Conservation (phyloP, 164 flowering plant species). For the Tetrastigma voinierianum region DNA sequence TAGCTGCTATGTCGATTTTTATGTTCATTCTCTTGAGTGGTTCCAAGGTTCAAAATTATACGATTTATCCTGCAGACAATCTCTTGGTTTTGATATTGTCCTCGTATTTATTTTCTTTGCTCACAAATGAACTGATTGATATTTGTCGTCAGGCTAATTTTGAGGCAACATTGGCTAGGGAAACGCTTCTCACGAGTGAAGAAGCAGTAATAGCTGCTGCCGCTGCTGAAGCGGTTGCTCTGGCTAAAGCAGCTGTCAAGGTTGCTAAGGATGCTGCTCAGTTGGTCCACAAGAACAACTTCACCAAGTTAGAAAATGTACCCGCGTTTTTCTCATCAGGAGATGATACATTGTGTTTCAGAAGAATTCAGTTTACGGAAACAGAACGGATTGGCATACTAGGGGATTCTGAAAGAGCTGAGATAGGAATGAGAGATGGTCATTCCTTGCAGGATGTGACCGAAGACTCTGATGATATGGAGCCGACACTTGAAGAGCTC, state of each 20-base stretch:
- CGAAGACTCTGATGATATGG: constrained; percentile 38
- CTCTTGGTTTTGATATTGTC: not conserved
- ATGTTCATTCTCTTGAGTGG: not conserved
- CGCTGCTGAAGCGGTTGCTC: constrained; percentile 86
- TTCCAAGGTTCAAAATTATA: not conserved
- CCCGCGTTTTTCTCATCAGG: constrained; percentile 19
- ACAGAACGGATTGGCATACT: constrained; percentile 25
- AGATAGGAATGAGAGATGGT: constrained; percentile 25
- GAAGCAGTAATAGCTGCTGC: constrained; percentile 82
- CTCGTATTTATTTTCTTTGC: not conserved
- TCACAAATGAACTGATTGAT: not conserved
- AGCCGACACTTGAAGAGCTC: constrained; percentile 53
- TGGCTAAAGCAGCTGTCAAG: constrained; percentile 86
- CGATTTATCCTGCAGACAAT: no score
- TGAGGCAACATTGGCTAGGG: constrained; percentile 43
- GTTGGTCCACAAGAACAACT: constrained; percentile 27
- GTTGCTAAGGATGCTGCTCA: constrained; percentile 72
- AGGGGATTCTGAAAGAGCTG: constrained; percentile 27
- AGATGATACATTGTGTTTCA: constrained; percentile 20
- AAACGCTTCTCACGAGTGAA: constrained; percentile 55
- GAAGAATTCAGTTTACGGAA: constrained; percentile 28
- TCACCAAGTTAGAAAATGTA: constrained; percentile 21
- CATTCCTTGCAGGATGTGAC: constrained; percentile 4
- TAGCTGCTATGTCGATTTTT: not conserved
- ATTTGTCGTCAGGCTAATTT: constrained; percentile 37